Evolutionary conservation across 306 rosid species (phyloP), one percentile per base, ranked within the genome.

Genomic region (Begonia masoniana): DNA sequence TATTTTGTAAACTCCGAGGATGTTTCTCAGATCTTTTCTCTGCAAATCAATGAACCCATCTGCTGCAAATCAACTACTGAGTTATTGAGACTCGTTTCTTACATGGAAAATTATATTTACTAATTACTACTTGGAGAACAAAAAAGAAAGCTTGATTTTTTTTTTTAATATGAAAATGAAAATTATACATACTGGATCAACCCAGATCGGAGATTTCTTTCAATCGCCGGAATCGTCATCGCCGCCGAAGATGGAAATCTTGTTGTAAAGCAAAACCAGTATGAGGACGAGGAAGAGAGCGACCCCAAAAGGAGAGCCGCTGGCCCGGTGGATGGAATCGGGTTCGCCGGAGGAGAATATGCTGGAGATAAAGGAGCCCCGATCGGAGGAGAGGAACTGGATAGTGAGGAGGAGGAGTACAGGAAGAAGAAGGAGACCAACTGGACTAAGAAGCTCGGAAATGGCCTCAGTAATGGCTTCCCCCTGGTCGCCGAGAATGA

Each of bases 241-340:
- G 36, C 80, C 88, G 56, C 94, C 86, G 68, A 91, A 91, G 78
- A 91, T 66, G 23, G 99, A 81, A 2, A 79, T 3, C 5, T 88
- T 91, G 47, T 83, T 73, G 73, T 68, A 75, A 23, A 91, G 62
- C 10, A 91, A 96, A 54, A 91, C 43, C 21, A 91, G 46, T 10
- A 86, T 19, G 63, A 91, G 76, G 50, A 81, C 0, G 43, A 86
- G 91, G 49, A 91, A 23, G 42, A 91, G 74, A 0, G 96, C 96
- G 2, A 91, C 99, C 57, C 99, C 99, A 43, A 83, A 57, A 5
- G 99, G 96, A 0, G 99, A 86, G 10, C 99, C 99, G 48, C 78
- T 77, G 15, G 72, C 74, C 0, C 96, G 72, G 71, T 83, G 99
- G 51, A 86, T 83, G 71, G 86, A 35, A 47, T 83, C 88, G 1